phyloP scores from a whole-genome alignment of 768 basidiomycete species.

The Multifurca ochricompacta region DNA sequence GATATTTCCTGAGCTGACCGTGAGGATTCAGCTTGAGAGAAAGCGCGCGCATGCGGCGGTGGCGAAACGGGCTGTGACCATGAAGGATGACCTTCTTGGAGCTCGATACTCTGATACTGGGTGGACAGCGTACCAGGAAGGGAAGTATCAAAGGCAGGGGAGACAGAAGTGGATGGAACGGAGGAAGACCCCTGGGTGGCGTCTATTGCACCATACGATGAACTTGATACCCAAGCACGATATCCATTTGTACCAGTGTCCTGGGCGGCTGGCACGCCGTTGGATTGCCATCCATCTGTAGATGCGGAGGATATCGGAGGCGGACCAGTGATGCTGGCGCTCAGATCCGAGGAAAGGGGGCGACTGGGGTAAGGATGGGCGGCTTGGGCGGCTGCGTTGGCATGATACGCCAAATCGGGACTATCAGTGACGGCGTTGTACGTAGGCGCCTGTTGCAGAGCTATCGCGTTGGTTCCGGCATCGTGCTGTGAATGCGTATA shows the following conservation, averaged over 20 bases:
- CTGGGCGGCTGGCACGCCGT: slow-evolving; percentile 1
- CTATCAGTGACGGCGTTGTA: slow-evolving; percentile 6
- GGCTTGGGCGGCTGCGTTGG: slow-evolving; percentile 7
- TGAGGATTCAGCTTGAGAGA: slow-evolving; percentile 7
- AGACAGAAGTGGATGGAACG: slow-evolving; percentile 9
- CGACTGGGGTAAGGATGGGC: slow-evolving; percentile 10
- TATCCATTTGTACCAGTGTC: slow-evolving; percentile 18
- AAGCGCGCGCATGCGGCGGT: slow-evolving; percentile 9
- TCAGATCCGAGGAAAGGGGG: slow-evolving; percentile 7
- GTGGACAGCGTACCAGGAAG: slow-evolving; percentile 11
- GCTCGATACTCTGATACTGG: slow-evolving; percentile 16
- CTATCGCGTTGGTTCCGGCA: slow-evolving; percentile 6
- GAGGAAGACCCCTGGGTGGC: slow-evolving; percentile 14
- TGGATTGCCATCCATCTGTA: slow-evolving; percentile 10
- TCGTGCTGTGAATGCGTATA: slow-evolving; percentile 13
- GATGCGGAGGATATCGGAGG: slow-evolving; percentile 7
- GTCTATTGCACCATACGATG: slow-evolving; percentile 9
- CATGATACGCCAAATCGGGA: slow-evolving; percentile 12
- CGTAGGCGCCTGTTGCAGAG: slow-evolving; percentile 9
- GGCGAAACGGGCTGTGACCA: slow-evolving; percentile 20
- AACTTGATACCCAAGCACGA: slow-evolving; percentile 13
- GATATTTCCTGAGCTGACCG: slow-evolving; percentile 5
- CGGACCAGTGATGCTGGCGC: slow-evolving; percentile 3
- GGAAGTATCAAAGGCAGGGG: slow-evolving; percentile 11
- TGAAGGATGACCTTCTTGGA: slow-evolving; percentile 6